A percentile compares a stretch with the other conserved stretches of the same genome.
These are phyloP conservation scores for Colletotrichum phormii DNA, from an alignment of 2,329 filamentous ascomycete species.

Conservation along the genomic window DNA sequence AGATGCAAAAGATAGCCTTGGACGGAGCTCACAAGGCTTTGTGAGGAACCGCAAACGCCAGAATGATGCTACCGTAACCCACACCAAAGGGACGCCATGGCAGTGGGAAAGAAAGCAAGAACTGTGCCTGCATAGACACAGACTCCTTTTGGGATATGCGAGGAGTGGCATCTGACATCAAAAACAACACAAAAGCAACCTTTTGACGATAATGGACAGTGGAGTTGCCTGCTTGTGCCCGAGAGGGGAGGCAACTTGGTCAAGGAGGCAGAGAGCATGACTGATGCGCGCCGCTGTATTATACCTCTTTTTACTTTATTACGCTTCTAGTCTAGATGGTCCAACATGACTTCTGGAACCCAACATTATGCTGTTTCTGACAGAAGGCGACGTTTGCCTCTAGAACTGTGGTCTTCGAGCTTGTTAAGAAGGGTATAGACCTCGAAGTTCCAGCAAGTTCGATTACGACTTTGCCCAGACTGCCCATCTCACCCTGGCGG, in stretches of 20 bases:
- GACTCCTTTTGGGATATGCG: not conserved
- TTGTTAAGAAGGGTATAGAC: not conserved
- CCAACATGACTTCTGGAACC: slow-evolving; percentile 18
- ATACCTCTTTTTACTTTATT: slow-evolving; percentile 31
- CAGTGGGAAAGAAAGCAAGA: not conserved
- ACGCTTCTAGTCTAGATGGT: slow-evolving; percentile 20
- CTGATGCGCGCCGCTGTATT: slow-evolving; percentile 35
- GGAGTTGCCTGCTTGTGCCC: slow-evolving; percentile 14
- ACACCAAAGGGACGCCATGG: not conserved
- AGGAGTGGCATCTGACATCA: not conserved
- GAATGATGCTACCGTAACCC: not conserved
- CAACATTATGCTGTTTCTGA: not conserved
- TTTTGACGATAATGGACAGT: slow-evolving; percentile 36
- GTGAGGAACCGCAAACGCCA: not conserved
- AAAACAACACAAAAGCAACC: slow-evolving; percentile 21
- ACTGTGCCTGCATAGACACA: slow-evolving; percentile 3
- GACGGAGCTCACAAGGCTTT: not conserved
- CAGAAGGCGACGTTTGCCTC: too few species aligned
- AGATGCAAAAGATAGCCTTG: not conserved
- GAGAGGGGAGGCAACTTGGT: not conserved
- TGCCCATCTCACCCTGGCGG: not conserved
- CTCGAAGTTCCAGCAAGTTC: not conserved
- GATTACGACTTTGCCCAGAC: not conserved
- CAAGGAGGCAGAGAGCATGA: slow-evolving; percentile 19
- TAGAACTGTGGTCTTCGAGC: not conserved